A percentile compares a stretch with the other conserved stretches of the same genome.
These are phyloP conservation scores for Silene uniflora DNA, from an alignment of 148 eudicot genomes.

Conservation along the genomic window DNA sequence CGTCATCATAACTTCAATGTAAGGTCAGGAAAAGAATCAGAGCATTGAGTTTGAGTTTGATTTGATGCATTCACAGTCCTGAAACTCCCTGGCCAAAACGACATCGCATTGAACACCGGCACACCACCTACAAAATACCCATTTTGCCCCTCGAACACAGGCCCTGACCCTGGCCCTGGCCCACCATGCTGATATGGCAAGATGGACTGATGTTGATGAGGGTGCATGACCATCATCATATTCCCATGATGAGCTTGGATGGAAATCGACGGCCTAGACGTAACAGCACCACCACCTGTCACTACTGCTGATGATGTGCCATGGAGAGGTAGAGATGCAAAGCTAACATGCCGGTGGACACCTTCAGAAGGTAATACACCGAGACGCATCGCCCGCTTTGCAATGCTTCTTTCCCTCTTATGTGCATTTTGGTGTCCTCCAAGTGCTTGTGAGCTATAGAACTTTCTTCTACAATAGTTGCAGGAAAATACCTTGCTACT, in stretches of 20 bases:
- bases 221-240: constrained; percentile 30
- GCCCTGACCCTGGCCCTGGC: constrained; percentile 16
- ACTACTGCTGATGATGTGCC: constrained; percentile 20
- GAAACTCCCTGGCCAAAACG: constrained; percentile 68
- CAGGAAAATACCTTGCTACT: constrained; percentile 43
- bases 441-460: constrained; percentile 67
- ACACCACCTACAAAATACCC: constrained; percentile 30
- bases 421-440: constrained; percentile 74
- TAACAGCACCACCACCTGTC: neutral
- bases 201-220: constrained; percentile 14
- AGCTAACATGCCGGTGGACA: constrained; percentile 26
- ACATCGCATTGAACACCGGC: constrained; percentile 34
- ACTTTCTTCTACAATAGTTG: constrained; percentile 55
- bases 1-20: constrained; percentile 45
- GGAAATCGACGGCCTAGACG: constrained; percentile 31
- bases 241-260: constrained; percentile 48
- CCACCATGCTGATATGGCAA: constrained; percentile 6
- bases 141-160: constrained; percentile 28
- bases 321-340: constrained; percentile 52
- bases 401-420: constrained; percentile 53
- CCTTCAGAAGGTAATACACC: constrained; percentile 34
- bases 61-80: constrained; percentile 23
- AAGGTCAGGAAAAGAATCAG: constrained; percentile 45
- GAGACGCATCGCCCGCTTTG: constrained; percentile 55
- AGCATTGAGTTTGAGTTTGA: constrained; percentile 4